Base-by-base conservation (phyloP, 163 green algal genomes). In the Chloroidium sp. region DNA sequence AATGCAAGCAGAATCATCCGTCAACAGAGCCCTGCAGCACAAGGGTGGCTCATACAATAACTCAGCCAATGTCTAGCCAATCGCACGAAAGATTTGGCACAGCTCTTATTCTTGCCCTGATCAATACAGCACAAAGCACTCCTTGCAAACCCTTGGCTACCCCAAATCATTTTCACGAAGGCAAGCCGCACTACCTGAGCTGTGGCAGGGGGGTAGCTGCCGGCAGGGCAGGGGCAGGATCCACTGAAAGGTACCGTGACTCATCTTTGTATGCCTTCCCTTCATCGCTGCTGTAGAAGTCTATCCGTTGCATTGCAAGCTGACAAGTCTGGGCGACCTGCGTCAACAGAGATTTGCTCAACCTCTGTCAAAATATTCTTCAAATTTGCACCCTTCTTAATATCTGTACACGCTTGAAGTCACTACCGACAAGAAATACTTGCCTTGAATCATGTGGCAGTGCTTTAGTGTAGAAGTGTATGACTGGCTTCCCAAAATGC, bases 251-350 rank as follows among this genome's bases (percentile, higher is more conserved):
- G 88, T 96, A 97, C 0, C 86, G 89, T 12, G 86, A 94, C 14
- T 58, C 77, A 1, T 76, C 62, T 2, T 4, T 80, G 69, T 62
- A 4, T 69, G 61, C 61, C 13, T 1, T 61, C 1, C 57, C 76
- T 2, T 8, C 13, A n/a, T 59, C 72, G 1, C 64, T 78, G 67
- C 59, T 69, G n/a, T 94, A 85, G 77, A 90, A 92, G 80, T 95
- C 82, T 12, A 97, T 92, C 1, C 93, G 85, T 81, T 95, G 90
- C 69, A 97, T 84, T 8, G 94, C 94, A 75, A 98, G 84, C 88
- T 97, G 90, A 82, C 94, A 98, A 0, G 94, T 98, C 84, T 98
- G 92, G 4, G 92, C 91, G 0, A 98, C 90, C 89, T 96, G 74
- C 74, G 57, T 8, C 13, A 60, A 8, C 10, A 77, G n/a, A 57